Conservation (phyloP, 257 asterid genomes). For the Penstemon barbatus region DNA sequence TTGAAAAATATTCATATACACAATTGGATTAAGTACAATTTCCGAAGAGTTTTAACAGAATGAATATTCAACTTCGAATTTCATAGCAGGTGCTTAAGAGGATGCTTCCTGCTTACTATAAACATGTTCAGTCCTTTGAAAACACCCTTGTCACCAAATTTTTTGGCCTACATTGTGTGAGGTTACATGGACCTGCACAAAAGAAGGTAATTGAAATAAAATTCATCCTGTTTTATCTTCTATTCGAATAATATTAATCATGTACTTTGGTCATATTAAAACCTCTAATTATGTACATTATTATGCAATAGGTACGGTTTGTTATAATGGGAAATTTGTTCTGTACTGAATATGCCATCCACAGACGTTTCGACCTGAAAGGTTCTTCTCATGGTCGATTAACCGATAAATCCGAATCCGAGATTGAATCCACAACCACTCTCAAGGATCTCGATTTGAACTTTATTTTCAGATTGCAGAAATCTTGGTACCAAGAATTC, state of each 20-base stretch:
- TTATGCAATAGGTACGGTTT: constrained; percentile 68
- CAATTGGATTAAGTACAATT: background rate
- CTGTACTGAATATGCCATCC: constrained; percentile 68
- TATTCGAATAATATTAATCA: background rate
- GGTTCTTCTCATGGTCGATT: constrained; percentile 94
- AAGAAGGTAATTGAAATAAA: constrained; percentile 60
- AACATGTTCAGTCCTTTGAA: constrained; percentile 74
- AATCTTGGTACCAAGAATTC: constrained; percentile 70
- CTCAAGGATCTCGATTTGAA: constrained; percentile 95
- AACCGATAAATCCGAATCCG: constrained; percentile 63
- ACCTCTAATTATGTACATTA: background rate
- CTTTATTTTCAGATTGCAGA: constrained; percentile 69
- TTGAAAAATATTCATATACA: background rate
- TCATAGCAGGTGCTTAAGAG: constrained; percentile 69
- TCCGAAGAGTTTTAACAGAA: background rate
- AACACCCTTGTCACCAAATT: constrained; percentile 79
- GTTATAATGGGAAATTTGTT: constrained; percentile 93
- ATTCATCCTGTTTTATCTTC: background rate
- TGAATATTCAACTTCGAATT: constrained; percentile 13
- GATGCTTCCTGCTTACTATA: constrained; percentile 90
- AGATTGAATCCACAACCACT: constrained; percentile 76
- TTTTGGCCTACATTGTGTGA: constrained; percentile 89
- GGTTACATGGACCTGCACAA: constrained; percentile 80
- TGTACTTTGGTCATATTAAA: background rate
- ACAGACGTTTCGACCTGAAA: constrained; percentile 83